Evolutionary conservation across 2,329 filamentous ascomycete species (phyloP).

Genomic region (Fusarium azukiicola): DNA sequence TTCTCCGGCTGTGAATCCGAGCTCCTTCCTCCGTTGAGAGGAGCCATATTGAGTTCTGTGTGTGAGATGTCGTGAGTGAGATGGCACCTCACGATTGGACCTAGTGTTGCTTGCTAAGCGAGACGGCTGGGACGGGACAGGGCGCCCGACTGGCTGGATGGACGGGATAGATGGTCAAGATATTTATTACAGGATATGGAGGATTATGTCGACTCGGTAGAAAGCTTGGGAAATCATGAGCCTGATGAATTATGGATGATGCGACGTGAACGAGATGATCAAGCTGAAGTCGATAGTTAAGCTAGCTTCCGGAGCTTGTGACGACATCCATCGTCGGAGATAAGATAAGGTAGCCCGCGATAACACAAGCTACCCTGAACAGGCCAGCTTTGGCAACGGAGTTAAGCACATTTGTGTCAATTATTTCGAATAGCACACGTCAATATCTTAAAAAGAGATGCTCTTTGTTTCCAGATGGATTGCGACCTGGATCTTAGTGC

Average conservation of each 20-base stretch:
- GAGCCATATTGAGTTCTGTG: slow-evolving; percentile 38
- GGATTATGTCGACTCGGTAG: not conserved
- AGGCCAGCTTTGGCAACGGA: not conserved
- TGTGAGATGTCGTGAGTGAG: slow-evolving; percentile 18
- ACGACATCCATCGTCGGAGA: slow-evolving; percentile 51
- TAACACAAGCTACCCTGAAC: slow-evolving; percentile 36
- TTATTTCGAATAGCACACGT: slow-evolving; percentile 10
- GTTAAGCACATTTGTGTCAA: slow-evolving; percentile 17
- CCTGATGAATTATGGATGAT: slow-evolving; percentile 44
- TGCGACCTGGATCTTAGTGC: not conserved
- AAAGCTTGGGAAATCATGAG: not conserved
- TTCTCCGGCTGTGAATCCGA: slow-evolving; percentile 23
- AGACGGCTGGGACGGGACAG: slow-evolving; percentile 35
- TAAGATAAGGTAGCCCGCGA: slow-evolving; percentile 44
- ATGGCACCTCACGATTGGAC: slow-evolving; percentile 8
- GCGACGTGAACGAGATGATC: slow-evolving; percentile 34
- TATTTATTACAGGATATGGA: slow-evolving; percentile 28
- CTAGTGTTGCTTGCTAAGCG: slow-evolving; percentile 49
- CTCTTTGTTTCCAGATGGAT: not conserved
- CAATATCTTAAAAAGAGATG: not conserved
- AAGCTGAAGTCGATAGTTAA: slow-evolving; percentile 35
- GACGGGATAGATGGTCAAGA: slow-evolving; percentile 8
- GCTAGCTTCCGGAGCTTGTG: slow-evolving; percentile 50
- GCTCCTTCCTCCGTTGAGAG: slow-evolving; percentile 29
- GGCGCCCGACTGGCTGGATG: slow-evolving; percentile 18